Evolutionary conservation across 768 basidiomycete species (phyloP).

Genomic region (Termitomyces sp.): DNA sequence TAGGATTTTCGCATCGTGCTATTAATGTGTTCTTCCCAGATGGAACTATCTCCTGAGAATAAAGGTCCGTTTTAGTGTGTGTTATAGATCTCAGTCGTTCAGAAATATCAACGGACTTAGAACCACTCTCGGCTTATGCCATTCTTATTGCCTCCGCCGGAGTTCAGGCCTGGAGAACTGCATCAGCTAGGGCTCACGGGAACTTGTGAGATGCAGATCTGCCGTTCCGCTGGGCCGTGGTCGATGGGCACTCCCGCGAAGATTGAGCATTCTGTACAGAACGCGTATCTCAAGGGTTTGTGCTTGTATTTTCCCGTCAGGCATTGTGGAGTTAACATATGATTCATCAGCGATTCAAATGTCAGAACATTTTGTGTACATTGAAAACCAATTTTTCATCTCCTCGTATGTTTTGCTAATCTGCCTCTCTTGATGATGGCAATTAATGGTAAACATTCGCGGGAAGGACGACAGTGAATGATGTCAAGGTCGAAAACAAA

Average conservation of each 20-base stretch:
- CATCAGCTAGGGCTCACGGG: constrained; percentile 79
- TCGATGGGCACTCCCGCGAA: constrained; percentile 85
- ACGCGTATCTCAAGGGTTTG: constrained; percentile 85
- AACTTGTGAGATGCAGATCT: constrained; percentile 96
- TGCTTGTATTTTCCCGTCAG: background rate
- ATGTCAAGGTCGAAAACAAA: constrained; percentile 83
- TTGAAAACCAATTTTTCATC: constrained; percentile 93
- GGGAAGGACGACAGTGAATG: constrained; percentile 73
- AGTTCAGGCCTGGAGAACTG: constrained; percentile 81
- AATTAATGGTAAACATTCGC: constrained; percentile 7
- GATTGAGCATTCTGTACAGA: constrained; percentile 90
- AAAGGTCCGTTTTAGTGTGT: constrained; percentile 57
- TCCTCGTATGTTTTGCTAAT: constrained; percentile 57
- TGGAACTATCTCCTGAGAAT: constrained; percentile 95
- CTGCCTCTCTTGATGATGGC: background rate
- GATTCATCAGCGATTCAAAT: constrained; percentile 71
- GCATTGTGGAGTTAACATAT: background rate
- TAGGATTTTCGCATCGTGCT: constrained; percentile 9
- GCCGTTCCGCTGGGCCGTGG: constrained; percentile 94
- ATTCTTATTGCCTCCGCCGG: constrained; percentile 88
- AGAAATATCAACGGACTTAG: constrained; percentile 30
- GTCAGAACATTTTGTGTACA: constrained; percentile 97
- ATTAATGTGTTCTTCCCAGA: constrained; percentile 30
- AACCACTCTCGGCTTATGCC: constrained; percentile 93
- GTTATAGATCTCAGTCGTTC: constrained; percentile 7